These are phyloP conservation scores for Sanghuangporus weigelae DNA, from an alignment of 1,284 basidiomycete species.

Conservation along the genomic window DNA sequence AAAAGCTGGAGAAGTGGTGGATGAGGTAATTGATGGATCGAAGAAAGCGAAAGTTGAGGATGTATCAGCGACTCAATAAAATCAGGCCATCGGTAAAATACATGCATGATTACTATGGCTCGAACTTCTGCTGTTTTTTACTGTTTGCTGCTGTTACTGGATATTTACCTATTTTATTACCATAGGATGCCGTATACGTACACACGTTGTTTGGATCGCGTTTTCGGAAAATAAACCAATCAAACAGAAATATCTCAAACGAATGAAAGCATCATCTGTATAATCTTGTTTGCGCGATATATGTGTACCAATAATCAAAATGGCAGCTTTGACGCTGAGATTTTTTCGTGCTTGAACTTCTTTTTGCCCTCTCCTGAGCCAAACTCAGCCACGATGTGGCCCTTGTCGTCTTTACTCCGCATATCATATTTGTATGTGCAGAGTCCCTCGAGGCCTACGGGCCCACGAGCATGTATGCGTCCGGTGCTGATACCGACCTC, in stretches of 20 bases:
- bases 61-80: conserved; percentile 8
- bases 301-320: not conserved
- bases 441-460: conserved; percentile 92
- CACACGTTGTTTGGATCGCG: not conserved
- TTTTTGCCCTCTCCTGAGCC: conserved; percentile 69
- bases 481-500: conserved; percentile 98
- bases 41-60: conserved; percentile 65
- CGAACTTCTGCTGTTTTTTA: not conserved
- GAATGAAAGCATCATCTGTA: not conserved
- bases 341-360: conserved; percentile 65
- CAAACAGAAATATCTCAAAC: not conserved
- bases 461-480: conserved; percentile 93
- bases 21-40: conserved; percentile 39
- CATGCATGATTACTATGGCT: not conserved
- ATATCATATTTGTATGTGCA: conserved; percentile 95
- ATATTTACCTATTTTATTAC: conserved; percentile 10
- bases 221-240: not conserved
- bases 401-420: conserved; percentile 62
- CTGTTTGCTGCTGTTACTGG: not conserved
- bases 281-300: not conserved
- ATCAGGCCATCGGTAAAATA: not conserved
- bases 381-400: conserved; percentile 81
- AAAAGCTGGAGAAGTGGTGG: conserved; percentile 55
- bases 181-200: not conserved
- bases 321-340: conserved; percentile 43